Percentiles rank a stretch among this genome's conserved stretches.
These are phyloP conservation scores for Handroanthus guayacan DNA, from an alignment of 257 asterid genomes.

Conservation along the genomic window DNA sequence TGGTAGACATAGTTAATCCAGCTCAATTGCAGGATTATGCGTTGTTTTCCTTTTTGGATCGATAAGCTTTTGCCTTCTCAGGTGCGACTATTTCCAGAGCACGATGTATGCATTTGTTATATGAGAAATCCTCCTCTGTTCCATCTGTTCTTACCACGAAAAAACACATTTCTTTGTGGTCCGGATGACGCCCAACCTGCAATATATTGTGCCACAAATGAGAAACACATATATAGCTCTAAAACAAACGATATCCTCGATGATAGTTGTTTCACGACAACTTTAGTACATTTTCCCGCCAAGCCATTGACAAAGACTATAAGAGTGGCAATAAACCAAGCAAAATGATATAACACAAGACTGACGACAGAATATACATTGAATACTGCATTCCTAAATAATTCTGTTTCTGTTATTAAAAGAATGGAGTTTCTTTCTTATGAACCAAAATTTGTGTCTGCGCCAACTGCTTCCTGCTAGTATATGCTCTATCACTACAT, in stretches of 20 bases:
- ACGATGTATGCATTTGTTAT: slow-evolving; percentile 70
- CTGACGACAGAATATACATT: not conserved
- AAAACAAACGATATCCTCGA: not conserved
- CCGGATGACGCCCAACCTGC: slow-evolving; percentile 82
- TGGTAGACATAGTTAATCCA: not conserved
- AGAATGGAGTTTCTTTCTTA: not conserved
- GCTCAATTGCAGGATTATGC: not conserved
- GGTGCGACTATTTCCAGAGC: slow-evolving; percentile 68
- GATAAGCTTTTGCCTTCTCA: slow-evolving; percentile 47
- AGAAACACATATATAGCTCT: not conserved
- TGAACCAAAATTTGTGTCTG: not conserved
- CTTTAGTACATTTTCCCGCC: not conserved
- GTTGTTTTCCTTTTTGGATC: slow-evolving; percentile 36
- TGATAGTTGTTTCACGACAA: too few relatives aligned
- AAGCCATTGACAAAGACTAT: not conserved
- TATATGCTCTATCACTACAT: not conserved
- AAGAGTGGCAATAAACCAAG: not conserved
- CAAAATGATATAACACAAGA: slow-evolving; percentile 5
- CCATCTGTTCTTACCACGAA: slow-evolving; percentile 75
- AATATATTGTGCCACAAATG: slow-evolving; percentile 17
- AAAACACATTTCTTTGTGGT: slow-evolving; percentile 72
- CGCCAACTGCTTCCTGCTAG: not conserved
- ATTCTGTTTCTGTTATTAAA: not conserved
- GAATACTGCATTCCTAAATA: not conserved
- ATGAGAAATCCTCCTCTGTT: slow-evolving; percentile 87